Base-by-base conservation (phyloP, 1,284 basidiomycete genomes). In the Ganoderma lingzhi region DNA sequence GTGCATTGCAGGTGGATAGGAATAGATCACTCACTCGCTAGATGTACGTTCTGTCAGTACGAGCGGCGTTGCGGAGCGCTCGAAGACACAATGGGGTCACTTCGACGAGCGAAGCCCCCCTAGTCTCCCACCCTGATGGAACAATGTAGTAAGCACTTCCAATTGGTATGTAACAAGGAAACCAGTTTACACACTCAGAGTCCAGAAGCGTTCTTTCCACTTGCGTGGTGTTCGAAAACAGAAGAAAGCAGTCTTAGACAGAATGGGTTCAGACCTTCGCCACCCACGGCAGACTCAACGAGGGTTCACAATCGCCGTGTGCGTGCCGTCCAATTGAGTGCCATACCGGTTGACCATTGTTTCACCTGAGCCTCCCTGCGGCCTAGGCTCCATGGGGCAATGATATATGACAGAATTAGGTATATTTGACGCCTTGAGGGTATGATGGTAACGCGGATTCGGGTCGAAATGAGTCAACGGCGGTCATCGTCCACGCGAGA, bases 101-200 rank as follows among this genome's bases (percentile, higher is more conserved):
- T 39, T 59, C 56, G 15, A 37, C 3, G 56, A 9, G 56, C 35
- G 56, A 39, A 59, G 37, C 17, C 37, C 35, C 32, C 56, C 56
- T 10, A n/a, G 48, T 23, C 48, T 51, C 48, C 23, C n/a, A n/a
- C 4, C 56, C 37, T 39, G 35, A 39, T 59, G 37, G 56, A 59
- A 59, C 8, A 19, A 39, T 14, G 37, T 39, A 5, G 48, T 39
- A 6, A 59, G 19, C 19, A 39, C 56, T 59, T 39, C 35, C 23
- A 23, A 23, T 39, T 12, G 15, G 35, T 39, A 59, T 59, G 56
- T 59, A 59, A 59, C 35, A 12, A 37, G 8, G 56, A 4, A 59
- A 15, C 56, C 56, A 23, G 37, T 32, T 59, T 59, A 39, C 56
- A 23, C 32, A 59, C 56, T 35, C 39, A 39, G 37, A 39, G 56